These are phyloP conservation scores for Pichia cactophila DNA, from an alignment of 1,139 yeast species.

Conservation along the genomic window DNA sequence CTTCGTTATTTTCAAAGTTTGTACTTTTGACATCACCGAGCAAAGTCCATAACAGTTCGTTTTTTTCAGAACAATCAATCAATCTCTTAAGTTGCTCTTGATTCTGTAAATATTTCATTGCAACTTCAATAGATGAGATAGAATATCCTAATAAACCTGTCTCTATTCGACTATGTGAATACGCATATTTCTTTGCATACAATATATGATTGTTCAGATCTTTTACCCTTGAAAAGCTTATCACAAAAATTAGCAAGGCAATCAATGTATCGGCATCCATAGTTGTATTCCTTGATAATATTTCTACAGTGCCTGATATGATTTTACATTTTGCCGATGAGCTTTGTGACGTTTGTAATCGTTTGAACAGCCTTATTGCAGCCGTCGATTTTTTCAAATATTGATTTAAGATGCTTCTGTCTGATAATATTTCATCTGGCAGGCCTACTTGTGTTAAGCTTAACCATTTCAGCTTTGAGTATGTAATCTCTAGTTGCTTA, in stretches of 20 bases:
- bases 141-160: conserved; percentile 40
- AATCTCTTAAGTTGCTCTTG: conserved; percentile 34
- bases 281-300: conserved; percentile 33
- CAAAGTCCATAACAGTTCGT: conserved; percentile 48
- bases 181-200: conserved; percentile 59
- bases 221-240: conserved; percentile 54
- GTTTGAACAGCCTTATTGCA: conserved; percentile 51
- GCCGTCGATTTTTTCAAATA: conserved; percentile 42
- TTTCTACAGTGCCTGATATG: conserved; percentile 46
- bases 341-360: conserved; percentile 42
- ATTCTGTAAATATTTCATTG: conserved; percentile 52
- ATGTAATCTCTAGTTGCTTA: conserved; percentile 29
- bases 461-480: conserved; percentile 41
- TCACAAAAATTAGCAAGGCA: conserved; percentile 63
- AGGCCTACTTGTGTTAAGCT: conserved; percentile 69
- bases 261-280: conserved; percentile 81
- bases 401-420: conserved; percentile 18
- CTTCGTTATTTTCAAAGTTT: conserved; percentile 17
- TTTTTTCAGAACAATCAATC: conserved; percentile 34
- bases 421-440: conserved; percentile 31
- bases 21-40: conserved; percentile 30
- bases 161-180: conserved; percentile 27
- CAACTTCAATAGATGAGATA: conserved; percentile 78
- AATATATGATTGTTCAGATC: conserved; percentile 57
- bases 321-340: conserved; percentile 49